Conservation (phyloP, 306 rosid genomes). For the Cucumis sativus region DNA sequence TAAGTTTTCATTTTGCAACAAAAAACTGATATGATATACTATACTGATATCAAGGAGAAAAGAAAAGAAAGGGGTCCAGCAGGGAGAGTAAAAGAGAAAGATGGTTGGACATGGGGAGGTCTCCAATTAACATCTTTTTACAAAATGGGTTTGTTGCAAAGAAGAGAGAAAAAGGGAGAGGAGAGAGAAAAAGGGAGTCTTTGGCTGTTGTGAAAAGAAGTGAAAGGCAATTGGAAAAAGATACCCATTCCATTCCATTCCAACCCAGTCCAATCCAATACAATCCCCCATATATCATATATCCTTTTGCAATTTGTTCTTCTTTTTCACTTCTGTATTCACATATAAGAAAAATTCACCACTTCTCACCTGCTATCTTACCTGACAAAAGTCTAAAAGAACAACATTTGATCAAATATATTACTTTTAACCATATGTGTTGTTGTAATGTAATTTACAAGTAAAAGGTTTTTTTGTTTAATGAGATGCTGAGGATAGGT, state of each 20-base stretch:
- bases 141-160: constrained; percentile 5
- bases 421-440: no score
- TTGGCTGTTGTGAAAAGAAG: constrained; percentile 4
- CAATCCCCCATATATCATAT: neutral
- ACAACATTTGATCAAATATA: no score
- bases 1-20: no score
- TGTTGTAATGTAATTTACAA: no score
- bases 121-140: neutral
- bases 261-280: neutral
- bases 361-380: neutral
- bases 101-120: neutral
- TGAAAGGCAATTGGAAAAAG: neutral
- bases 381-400: neutral
- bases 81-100: neutral
- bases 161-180: neutral
- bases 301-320: neutral
- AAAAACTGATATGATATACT: no score
- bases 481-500: no score
- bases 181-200: constrained; percentile 9
- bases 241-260: neutral
- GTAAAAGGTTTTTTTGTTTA: no score
- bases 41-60: no score
- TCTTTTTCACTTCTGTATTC: no score
- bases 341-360: neutral
- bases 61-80: neutral